Base-by-base conservation (phyloP, 1,284 basidiomycete species). In the Taiwanofungus camphoratus region DNA sequence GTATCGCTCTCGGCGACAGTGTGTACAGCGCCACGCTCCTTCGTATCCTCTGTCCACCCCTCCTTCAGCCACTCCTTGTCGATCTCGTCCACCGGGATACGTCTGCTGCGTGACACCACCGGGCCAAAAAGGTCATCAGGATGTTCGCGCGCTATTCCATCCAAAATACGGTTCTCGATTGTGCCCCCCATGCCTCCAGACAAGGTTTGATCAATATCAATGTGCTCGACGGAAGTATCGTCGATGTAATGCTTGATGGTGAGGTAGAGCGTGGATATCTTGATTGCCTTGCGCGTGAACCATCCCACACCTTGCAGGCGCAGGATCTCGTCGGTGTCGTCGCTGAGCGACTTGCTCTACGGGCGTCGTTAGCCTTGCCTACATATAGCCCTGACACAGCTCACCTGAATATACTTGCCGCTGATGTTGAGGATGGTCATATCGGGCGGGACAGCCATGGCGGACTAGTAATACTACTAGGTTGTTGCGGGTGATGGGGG, bases 141-240 rank as follows among this genome's bases (percentile, higher is more conserved):
- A 36, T 67, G 65, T 24, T 66, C 54, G 29, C 71, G 68, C 41
- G 71, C 67, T 21, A 57, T 62, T 76, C 79, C 79, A 49, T 67
- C 65, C 19, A 85, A 61, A 3, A 58, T 70, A 31, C 80, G 66
- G 16, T 67, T 60, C 57, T 85, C 81, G 16, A 52, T 63, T 24
- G 74, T 77, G 9, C 74, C 77, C 38, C 70, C 63, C 26, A 82
- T 66, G 3, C 79, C 78, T 11, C 77, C 78, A 12, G 74, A 74
- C 30, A 82, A 59, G n/a, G 67, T 74, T 58, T 82, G 77, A 22
- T 76, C 70, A 49, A 82, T 76, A 42, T 80, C 76, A 51, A 85
- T 74, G 53, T 70, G 73, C 58, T 85, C 82, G 15, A 73, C 54
- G 18, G 66, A 70, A 4, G 59, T 57, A 9, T 73, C 76, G 41